Percentiles rank a stretch among this genome's conserved stretches.
These are phyloP conservation scores for Colletotrichum cuscutae DNA, from an alignment of 2,329 filamentous ascomycete species.

Conservation along the genomic window DNA sequence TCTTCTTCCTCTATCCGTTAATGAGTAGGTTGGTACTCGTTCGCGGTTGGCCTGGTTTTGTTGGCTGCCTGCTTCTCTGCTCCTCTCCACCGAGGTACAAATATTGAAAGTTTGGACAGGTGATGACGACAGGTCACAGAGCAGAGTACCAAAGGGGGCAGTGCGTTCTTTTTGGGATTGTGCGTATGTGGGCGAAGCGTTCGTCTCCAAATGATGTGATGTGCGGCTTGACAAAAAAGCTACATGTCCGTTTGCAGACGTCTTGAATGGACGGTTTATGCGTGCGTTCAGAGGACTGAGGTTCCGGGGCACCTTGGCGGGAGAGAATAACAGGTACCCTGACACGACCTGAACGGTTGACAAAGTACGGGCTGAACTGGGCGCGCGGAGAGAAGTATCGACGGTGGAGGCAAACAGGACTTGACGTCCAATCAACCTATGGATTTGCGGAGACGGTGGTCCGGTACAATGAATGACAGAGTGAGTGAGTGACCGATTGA, in stretches of 20 bases:
- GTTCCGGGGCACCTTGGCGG: neutral
- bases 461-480: neutral
- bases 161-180: slow-evolving; percentile 12
- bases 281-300: slow-evolving; percentile 17
- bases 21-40: too few species aligned
- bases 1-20: too few species aligned
- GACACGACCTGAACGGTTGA: neutral
- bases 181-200: slow-evolving; percentile 16
- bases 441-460: neutral
- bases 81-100: neutral
- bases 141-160: neutral
- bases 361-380: neutral
- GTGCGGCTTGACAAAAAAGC: slow-evolving; percentile 27
- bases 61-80: neutral
- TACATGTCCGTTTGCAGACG: slow-evolving; percentile 30
- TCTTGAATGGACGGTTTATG: slow-evolving; percentile 28
- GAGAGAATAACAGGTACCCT: neutral
- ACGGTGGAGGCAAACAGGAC: neutral
- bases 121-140: neutral
- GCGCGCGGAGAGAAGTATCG: neutral
- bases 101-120: neutral
- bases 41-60: neutral
- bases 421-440: neutral
- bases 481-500: neutral
- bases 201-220: slow-evolving; percentile 32